Evolutionary conservation across 768 basidiomycete species (phyloP).

Genomic region (Termitomyces eurrhizus): DNA sequence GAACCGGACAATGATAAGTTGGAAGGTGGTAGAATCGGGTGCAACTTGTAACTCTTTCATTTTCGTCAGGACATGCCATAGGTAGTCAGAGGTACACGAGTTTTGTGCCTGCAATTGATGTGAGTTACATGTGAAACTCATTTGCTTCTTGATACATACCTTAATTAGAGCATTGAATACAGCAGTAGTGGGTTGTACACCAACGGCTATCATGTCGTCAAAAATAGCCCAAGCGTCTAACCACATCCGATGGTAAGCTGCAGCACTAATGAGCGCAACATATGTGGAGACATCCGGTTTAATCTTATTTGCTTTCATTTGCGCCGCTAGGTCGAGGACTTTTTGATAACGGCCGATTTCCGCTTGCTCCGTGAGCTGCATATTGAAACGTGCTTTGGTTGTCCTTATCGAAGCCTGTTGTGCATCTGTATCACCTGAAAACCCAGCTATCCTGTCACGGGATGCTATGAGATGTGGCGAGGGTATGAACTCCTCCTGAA

Average conservation of each 20-base stretch:
- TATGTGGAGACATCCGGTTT: slow-evolving; percentile 56
- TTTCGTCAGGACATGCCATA: slow-evolving; percentile 48
- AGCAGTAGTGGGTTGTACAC: slow-evolving; percentile 43
- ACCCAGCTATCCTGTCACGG: slow-evolving; percentile 4
- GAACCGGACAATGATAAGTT: slow-evolving; percentile 54
- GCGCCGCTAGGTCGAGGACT: slow-evolving; percentile 40
- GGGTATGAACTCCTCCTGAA: slow-evolving; percentile 3
- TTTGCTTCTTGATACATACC: slow-evolving; percentile 31
- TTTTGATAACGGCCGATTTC: slow-evolving; percentile 30
- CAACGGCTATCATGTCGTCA: slow-evolving; percentile 60
- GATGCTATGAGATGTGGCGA: slow-evolving; percentile 11
- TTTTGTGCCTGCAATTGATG: slow-evolving; percentile 40
- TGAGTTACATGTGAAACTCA: neutral
- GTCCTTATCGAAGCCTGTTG: slow-evolving; percentile 16
- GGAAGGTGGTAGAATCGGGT: slow-evolving; percentile 53
- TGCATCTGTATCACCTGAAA: slow-evolving; percentile 11
- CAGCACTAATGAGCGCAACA: slow-evolving; percentile 49
- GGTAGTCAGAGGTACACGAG: slow-evolving; percentile 30
- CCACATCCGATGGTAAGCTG: slow-evolving; percentile 37
- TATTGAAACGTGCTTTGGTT: slow-evolving; percentile 27
- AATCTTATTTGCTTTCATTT: slow-evolving; percentile 57
- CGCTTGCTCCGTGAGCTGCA: slow-evolving; percentile 32
- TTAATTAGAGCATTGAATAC: slow-evolving; percentile 59
- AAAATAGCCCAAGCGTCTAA: slow-evolving; percentile 61
- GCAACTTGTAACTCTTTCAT: slow-evolving; percentile 48